phyloP scores from a whole-genome alignment of 2,329 filamentous ascomycete genomes.

The Clonostachys rosea region DNA sequence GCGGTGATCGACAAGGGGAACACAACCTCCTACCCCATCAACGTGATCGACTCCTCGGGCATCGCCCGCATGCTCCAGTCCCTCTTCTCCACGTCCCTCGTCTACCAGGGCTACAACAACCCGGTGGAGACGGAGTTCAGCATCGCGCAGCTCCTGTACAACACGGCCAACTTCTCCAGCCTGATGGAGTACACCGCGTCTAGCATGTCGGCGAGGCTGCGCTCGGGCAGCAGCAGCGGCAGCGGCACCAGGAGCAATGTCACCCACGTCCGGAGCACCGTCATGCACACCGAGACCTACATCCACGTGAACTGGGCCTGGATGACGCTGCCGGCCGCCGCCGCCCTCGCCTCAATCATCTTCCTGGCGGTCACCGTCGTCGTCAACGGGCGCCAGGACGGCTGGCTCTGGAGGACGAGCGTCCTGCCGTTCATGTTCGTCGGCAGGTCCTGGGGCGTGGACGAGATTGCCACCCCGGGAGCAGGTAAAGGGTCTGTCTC shows the following conservation, averaged over 20 bases:
- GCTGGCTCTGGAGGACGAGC: not conserved
- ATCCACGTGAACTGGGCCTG: not conserved
- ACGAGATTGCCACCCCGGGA: not conserved
- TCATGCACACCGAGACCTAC: not conserved
- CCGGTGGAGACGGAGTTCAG: not conserved
- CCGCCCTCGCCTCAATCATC: not conserved
- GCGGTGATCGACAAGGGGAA: not conserved
- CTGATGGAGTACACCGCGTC: not conserved
- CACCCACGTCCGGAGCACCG: not conserved
- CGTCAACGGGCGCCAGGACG: not conserved
- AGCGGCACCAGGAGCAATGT: not conserved
- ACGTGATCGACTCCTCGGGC: not conserved
- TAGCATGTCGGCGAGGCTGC: not conserved
- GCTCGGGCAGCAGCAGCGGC: not conserved
- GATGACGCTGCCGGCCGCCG: not conserved
- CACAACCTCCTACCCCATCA: not conserved
- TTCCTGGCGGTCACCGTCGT: not conserved
- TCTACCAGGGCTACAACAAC: not conserved
- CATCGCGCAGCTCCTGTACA: not conserved
- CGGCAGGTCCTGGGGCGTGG: not conserved
- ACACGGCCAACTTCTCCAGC: not conserved
- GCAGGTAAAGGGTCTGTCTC: not conserved
- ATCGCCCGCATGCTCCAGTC: not conserved
- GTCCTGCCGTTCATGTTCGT: not conserved
- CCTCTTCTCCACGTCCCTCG: not conserved